Evolutionary conservation across 2,329 filamentous ascomycete genomes (phyloP).

Genomic region (Neopestalotiopsis rosae): DNA sequence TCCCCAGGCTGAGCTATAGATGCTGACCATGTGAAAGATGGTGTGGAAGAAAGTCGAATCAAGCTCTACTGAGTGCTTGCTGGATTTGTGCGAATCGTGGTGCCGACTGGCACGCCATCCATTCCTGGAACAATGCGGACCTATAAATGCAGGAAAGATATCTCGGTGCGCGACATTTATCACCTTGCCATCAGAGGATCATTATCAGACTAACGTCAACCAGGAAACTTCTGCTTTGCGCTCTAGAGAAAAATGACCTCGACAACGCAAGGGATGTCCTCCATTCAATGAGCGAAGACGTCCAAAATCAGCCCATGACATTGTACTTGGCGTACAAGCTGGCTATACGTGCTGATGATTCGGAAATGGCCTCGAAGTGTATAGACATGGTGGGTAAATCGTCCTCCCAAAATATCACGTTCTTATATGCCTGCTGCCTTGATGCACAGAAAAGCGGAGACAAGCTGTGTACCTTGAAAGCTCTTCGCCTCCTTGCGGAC

Average conservation of each 20-base stretch:
- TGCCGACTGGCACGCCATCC: conserved; percentile 71
- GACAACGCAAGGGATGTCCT: conserved; percentile 61
- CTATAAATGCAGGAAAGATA: conserved; percentile 71
- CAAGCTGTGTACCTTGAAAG: conserved; percentile 61
- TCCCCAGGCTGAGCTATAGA: not conserved
- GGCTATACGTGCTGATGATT: conserved; percentile 64
- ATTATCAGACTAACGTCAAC: conserved; percentile 23
- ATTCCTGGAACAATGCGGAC: conserved; percentile 69
- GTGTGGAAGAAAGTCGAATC: conserved; percentile 82
- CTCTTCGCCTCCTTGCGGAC: conserved; percentile 65
- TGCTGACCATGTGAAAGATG: conserved; percentile 56
- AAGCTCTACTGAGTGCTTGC: conserved; percentile 56
- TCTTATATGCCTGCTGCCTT: conserved; percentile 80
- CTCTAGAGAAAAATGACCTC: conserved; percentile 62
- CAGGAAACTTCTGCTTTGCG: conserved; percentile 77
- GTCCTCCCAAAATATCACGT: conserved; percentile 58
- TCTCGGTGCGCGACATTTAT: conserved; percentile 54
- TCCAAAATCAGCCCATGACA: conserved; percentile 67
- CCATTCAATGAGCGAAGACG: conserved; percentile 60
- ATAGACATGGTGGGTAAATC: conserved; percentile 64
- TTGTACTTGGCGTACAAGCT: conserved; percentile 79
- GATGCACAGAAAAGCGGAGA: conserved; percentile 74
- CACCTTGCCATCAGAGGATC: conserved; percentile 21
- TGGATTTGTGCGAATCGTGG: conserved; percentile 68
- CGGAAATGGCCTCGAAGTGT: conserved; percentile 64